Evolutionary conservation across 805 yeast species (phyloP).

Genomic region (Spathaspora girioi): DNA sequence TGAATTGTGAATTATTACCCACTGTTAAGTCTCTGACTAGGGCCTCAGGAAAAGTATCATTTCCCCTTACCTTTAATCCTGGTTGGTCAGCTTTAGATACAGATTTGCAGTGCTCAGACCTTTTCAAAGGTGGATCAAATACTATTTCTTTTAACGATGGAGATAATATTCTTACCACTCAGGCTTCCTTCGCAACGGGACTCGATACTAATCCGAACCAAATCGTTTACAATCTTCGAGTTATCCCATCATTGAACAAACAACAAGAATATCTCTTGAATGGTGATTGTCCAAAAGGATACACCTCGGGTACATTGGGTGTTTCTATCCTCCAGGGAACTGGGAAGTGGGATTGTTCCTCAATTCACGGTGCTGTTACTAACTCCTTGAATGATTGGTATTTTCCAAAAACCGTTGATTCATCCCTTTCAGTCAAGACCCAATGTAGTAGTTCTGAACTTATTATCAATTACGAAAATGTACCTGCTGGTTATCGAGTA

Average conservation of each 20-base stretch:
- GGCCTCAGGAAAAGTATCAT: no score
- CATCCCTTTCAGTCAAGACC: constrained; percentile 6
- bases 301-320: constrained; percentile 18
- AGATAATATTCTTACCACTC: no score
- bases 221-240: constrained; percentile 1
- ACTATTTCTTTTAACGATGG: no score
- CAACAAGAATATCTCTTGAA: constrained; percentile 10
- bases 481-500: constrained; percentile 24
- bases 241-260: constrained; percentile 10
- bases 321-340: constrained; percentile 6
- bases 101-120: no score
- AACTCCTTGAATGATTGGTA: constrained; percentile 18
- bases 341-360: constrained; percentile 17
- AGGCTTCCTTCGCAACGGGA: no score
- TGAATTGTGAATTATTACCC: no score
- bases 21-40: no score
- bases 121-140: no score
- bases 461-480: constrained; percentile 11
- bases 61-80: no score
- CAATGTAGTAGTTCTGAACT: constrained; percentile 11
- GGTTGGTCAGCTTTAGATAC: no score
- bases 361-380: constrained; percentile 15
- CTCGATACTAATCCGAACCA: not conserved
- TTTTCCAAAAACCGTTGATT: constrained; percentile 9
- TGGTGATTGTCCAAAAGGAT: constrained; percentile 16